These are phyloP conservation scores for Oemleria cerasiformis DNA, from an alignment of 306 rosid genomes.

Conservation along the genomic window DNA sequence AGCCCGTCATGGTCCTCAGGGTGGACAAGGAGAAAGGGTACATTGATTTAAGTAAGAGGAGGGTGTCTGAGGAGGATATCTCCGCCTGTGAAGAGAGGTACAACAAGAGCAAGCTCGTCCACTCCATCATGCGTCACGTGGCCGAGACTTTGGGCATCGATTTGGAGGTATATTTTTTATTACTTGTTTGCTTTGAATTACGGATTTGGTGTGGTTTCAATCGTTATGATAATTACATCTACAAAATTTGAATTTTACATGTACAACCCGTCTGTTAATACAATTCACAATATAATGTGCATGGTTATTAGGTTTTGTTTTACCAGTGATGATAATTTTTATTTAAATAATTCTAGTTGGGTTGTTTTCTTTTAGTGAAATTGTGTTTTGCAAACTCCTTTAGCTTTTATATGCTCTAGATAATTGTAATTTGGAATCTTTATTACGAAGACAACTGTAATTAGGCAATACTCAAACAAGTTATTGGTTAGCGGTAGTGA, in stretches of 20 bases:
- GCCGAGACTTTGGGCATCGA: slow-evolving; percentile 76
- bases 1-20: slow-evolving; percentile 94
- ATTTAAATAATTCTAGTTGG: no score
- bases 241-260: no score
- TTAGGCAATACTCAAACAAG: background rate
- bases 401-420: no score
- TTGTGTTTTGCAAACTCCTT: no score
- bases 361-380: background rate
- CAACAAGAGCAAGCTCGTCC: slow-evolving; percentile 97
- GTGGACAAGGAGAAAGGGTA: slow-evolving; percentile 95
- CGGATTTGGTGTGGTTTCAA: background rate
- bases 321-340: no score
- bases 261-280: no score
- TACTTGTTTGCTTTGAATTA: background rate
- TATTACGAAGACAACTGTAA: no score
- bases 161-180: slow-evolving; percentile 58
- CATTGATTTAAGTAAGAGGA: slow-evolving; percentile 89
- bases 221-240: background rate
- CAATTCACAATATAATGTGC: no score
- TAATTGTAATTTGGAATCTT: no score
- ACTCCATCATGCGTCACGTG: slow-evolving; percentile 94
- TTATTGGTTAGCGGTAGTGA: slow-evolving; percentile 9
- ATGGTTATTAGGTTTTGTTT: no score
- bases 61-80: slow-evolving; percentile 93
- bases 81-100: slow-evolving; percentile 87